phyloP scores from a whole-genome alignment of 805 yeast species.

The Yarrowia deformans region DNA sequence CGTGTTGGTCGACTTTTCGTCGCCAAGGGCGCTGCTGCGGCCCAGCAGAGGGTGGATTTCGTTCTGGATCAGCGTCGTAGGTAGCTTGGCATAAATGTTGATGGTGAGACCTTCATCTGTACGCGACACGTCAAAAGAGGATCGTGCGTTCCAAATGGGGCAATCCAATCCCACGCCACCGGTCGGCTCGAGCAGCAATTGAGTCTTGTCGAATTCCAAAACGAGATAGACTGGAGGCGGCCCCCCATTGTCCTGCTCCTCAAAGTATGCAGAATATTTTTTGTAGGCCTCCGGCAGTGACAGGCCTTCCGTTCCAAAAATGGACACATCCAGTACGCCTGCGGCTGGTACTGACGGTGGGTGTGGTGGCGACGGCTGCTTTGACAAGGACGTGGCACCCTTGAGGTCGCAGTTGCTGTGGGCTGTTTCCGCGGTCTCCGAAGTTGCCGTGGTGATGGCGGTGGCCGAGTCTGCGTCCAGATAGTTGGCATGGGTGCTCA shows the following conservation, averaged over 20 bases:
- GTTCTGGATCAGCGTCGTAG: conserved; percentile 36
- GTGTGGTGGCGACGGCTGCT: neutral
- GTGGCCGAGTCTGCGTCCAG: neutral
- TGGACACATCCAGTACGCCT: conserved; percentile 18
- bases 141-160: conserved; percentile 89
- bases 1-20: conserved; percentile 40
- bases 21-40: conserved; percentile 18
- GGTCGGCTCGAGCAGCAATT: conserved; percentile 86
- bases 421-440: neutral
- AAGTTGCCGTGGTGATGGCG: neutral
- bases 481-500: conserved; percentile 14
- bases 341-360: neutral
- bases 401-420: neutral
- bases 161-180: conserved; percentile 72
- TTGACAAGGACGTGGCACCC: neutral
- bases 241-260: conserved; percentile 18
- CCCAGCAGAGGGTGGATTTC: conserved; percentile 31
- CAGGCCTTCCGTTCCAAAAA: conserved; percentile 26
- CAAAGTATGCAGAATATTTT: conserved; percentile 27
- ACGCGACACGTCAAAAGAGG: conserved; percentile 86
- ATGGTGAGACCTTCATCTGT: conserved; percentile 66
- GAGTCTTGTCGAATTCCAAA: conserved; percentile 93
- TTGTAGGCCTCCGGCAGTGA: conserved; percentile 19
- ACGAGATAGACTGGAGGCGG: conserved; percentile 79
- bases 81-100: conserved; percentile 81